Percentiles rank a stretch among this genome's conserved stretches.
These are phyloP conservation scores for Tuber melanosporum DNA, from an alignment of 495 filamentous ascomycete species.

Conservation along the genomic window DNA sequence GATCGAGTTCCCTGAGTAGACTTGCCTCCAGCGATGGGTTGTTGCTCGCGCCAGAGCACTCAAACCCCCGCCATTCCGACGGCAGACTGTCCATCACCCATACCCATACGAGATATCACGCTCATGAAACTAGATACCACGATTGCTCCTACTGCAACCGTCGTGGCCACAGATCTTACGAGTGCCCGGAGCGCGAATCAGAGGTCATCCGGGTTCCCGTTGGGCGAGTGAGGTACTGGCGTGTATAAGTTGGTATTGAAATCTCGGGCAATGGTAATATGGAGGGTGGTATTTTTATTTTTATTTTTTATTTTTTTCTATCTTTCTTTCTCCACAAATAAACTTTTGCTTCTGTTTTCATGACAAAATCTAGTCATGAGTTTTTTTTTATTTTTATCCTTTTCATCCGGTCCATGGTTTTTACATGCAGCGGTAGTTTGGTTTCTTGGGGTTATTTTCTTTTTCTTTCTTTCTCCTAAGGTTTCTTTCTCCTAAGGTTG, in stretches of 20 bases:
- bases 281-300: neutral
- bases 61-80: neutral
- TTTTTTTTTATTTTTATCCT: slow-evolving; percentile 9
- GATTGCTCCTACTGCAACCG: neutral
- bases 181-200: neutral
- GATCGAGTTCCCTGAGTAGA: neutral
- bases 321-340: neutral
- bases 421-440: neutral
- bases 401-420: neutral
- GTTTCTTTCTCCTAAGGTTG: neutral
- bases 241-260: neutral
- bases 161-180: neutral
- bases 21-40: neutral
- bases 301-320: neutral
- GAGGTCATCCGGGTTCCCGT: neutral
- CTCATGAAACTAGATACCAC: neutral
- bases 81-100: neutral
- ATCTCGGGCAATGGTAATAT: neutral
- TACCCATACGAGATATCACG: neutral
- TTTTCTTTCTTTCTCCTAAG: neutral
- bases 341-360: neutral
- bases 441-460: neutral
- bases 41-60: neutral
- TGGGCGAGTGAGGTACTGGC: neutral
- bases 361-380: slow-evolving; percentile 3